A percentile compares a stretch with the other conserved stretches of the same genome.
Conservation (phyloP, 2,329 filamentous ascomycete genomes). For the Pseudogymnoascus sp. region DNA sequence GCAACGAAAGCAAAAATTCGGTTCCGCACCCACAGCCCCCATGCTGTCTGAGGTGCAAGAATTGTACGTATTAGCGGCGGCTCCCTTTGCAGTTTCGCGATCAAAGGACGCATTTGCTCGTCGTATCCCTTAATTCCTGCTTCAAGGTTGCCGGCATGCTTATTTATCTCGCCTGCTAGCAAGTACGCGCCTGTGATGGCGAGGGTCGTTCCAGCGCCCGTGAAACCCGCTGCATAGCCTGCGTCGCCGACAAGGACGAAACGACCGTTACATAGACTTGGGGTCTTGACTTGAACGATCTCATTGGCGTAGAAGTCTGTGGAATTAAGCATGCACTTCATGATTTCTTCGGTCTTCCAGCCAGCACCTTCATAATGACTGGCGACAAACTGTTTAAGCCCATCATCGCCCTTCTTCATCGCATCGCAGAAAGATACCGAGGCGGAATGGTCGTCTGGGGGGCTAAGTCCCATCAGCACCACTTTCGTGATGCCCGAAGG, state of each 20-base stretch:
- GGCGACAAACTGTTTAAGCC: constrained; percentile 29
- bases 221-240: constrained; percentile 36
- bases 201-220: constrained; percentile 36
- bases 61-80: constrained; percentile 29
- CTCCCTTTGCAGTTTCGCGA: constrained; percentile 23
- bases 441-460: constrained; percentile 24
- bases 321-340: constrained; percentile 32
- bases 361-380: constrained; percentile 33
- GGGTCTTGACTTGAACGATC: constrained; percentile 35
- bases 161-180: constrained; percentile 38
- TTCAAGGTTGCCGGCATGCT: constrained; percentile 26
- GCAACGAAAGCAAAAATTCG: constrained; percentile 34
- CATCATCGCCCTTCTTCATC: constrained; percentile 29
- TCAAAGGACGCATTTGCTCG: constrained; percentile 31
- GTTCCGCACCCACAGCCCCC: constrained; percentile 41
- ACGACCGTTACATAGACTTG: constrained; percentile 27
- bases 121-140: constrained; percentile 33
- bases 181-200: constrained; percentile 39
- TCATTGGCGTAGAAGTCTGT: constrained; percentile 36
- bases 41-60: constrained; percentile 39
- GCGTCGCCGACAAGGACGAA: constrained; percentile 26
- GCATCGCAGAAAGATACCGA: constrained; percentile 36
- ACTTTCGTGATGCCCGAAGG: constrained; percentile 29
- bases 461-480: constrained; percentile 32
- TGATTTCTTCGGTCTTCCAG: constrained; percentile 36